These are phyloP conservation scores for Elsinoe perseae DNA, from an alignment of 2,329 filamentous ascomycete genomes.

Conservation along the genomic window DNA sequence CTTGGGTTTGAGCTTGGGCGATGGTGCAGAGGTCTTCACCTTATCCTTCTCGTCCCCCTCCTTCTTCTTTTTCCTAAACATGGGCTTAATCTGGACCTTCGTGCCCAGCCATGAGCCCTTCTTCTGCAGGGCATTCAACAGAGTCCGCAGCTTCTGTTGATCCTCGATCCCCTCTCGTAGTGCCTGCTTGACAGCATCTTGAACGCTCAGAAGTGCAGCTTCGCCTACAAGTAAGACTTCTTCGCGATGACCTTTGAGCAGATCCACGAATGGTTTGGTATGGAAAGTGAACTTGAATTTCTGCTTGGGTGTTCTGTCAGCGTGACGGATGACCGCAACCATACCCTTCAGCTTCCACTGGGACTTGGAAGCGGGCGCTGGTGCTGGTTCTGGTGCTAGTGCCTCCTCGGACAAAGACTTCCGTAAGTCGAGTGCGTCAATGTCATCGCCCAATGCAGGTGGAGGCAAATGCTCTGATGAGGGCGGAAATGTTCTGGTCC, in stretches of 20 bases:
- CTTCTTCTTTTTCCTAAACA: constrained; percentile 85
- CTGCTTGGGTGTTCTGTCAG: constrained; percentile 94
- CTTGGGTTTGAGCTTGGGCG: constrained; percentile 14
- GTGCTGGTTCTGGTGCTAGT: constrained; percentile 27
- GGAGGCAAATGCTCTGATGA: constrained; percentile 26
- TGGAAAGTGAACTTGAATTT: constrained; percentile 99
- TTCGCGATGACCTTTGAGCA: constrained; percentile 91
- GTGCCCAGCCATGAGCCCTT: constrained; percentile 93
- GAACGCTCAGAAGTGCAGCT: constrained; percentile 78
- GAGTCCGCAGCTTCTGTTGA: constrained; percentile 69
- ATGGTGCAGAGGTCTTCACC: constrained; percentile 20
- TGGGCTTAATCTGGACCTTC: constrained; percentile 98
- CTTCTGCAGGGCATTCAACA: constrained; percentile 81
- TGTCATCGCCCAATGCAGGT: constrained; percentile 22
- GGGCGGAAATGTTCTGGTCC: constrained; percentile 20
- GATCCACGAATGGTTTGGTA: constrained; percentile 87
- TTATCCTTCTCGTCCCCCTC: constrained; percentile 37
- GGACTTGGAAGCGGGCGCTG: constrained; percentile 62
- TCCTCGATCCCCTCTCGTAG: constrained; percentile 76
- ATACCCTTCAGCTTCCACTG: constrained; percentile 98
- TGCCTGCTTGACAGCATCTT: constrained; percentile 77
- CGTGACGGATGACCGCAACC: constrained; percentile 91
- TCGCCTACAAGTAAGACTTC: constrained; percentile 92
- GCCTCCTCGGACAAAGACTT: constrained; percentile 16
- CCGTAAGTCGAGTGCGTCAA: constrained; percentile 18